Conservation (phyloP, 2,329 filamentous ascomycete genomes). For the Ophiostoma montium region DNA sequence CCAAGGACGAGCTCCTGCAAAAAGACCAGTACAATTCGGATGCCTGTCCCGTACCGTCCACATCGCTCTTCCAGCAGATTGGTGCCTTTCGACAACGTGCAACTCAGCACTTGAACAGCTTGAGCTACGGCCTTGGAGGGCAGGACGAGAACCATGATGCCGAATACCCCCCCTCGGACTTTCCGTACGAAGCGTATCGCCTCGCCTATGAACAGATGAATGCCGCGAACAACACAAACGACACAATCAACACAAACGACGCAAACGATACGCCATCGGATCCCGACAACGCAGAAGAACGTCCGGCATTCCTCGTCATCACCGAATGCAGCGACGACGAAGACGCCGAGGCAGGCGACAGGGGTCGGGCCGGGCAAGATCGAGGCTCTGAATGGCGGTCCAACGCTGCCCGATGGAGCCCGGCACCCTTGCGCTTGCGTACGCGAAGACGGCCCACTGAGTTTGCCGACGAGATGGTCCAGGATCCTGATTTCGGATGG, state of each 20-base stretch:
- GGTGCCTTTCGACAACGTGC: neutral
- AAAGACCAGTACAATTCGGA: slow-evolving; percentile 54
- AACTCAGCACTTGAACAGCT: neutral
- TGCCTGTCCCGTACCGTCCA: neutral
- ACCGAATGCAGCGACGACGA: slow-evolving; percentile 49
- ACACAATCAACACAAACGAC: slow-evolving; percentile 17
- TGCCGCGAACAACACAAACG: slow-evolving; percentile 16
- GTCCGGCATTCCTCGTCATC: slow-evolving; percentile 32
- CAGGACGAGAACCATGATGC: neutral
- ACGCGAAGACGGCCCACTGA: neutral
- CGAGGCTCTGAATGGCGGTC: neutral
- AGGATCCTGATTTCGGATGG: neutral
- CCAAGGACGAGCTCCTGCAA: slow-evolving; percentile 56
- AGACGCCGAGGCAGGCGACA: slow-evolving; percentile 22
- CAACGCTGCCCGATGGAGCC: neutral
- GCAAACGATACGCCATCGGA: neutral
- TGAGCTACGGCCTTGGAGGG: neutral
- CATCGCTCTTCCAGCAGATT: neutral
- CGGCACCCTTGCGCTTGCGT: neutral
- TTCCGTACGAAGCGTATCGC: slow-evolving; percentile 22
- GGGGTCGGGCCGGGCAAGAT: neutral
- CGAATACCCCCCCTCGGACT: slow-evolving; percentile 22
- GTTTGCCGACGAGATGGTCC: neutral
- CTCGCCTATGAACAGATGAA: neutral
- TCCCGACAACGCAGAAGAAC: slow-evolving; percentile 23